Evolutionary conservation across 768 basidiomycete genomes (phyloP).

Genomic region (Austroboletus eburneus): DNA sequence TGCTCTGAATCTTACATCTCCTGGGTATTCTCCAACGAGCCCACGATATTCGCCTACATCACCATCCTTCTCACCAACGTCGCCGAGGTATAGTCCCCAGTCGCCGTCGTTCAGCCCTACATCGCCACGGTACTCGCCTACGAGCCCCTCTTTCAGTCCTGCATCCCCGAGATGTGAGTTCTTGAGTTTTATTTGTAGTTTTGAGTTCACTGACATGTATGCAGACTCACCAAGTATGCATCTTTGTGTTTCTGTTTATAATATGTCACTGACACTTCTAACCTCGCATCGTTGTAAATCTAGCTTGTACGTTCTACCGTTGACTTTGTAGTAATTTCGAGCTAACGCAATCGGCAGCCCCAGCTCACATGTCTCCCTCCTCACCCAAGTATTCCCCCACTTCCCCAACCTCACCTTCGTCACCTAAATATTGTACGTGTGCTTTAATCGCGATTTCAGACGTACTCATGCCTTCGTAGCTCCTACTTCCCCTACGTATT

Average conservation of each 20-base stretch:
- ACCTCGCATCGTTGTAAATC: slow-evolving; percentile 2
- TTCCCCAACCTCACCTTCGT: slow-evolving; percentile 87
- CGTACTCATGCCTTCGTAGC: slow-evolving; percentile 40
- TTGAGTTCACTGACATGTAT: background rate
- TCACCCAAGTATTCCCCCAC: slow-evolving; percentile 94
- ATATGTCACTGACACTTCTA: slow-evolving; percentile 21
- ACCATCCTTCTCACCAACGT: slow-evolving; percentile 81
- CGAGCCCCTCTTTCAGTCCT: slow-evolving; percentile 88
- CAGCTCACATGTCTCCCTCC: slow-evolving; percentile 80
- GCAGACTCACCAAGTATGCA: slow-evolving; percentile 79
- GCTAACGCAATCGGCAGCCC: slow-evolving; percentile 42
- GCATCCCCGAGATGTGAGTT: slow-evolving; percentile 86
- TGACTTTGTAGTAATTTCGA: background rate
- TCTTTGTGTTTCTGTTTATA: slow-evolving; percentile 3
- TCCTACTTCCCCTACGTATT: slow-evolving; percentile 84
- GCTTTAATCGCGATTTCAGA: background rate
- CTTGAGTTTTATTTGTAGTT: background rate
- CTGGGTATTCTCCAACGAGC: slow-evolving; percentile 63
- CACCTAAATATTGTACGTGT: slow-evolving; percentile 84
- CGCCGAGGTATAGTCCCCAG: slow-evolving; percentile 81
- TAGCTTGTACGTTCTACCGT: slow-evolving; percentile 56
- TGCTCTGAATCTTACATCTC: slow-evolving; percentile 75
- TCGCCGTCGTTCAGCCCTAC: slow-evolving; percentile 90
- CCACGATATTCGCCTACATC: slow-evolving; percentile 85
- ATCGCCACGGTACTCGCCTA: slow-evolving; percentile 85